Base-by-base conservation (phyloP, 352 stramenopile species). In the Phytophthora citricola region DNA sequence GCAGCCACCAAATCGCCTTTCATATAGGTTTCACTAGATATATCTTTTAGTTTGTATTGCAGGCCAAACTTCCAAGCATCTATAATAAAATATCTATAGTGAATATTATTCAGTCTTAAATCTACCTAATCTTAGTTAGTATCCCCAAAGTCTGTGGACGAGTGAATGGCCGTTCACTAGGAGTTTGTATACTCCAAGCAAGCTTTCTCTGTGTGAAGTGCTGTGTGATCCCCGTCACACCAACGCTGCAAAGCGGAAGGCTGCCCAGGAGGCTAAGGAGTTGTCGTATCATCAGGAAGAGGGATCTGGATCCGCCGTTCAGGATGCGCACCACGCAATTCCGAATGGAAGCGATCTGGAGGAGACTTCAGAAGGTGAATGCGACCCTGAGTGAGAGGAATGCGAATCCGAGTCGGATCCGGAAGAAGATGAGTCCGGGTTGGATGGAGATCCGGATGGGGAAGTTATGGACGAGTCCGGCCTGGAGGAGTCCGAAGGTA, bases 261-360 rank as follows among this genome's bases (percentile, higher is more conserved):
- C 50, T 27, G 50, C 22, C 9, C 20, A 38, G 0, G 50, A 47
- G 9, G 38, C 7, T 14, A 59, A 59, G 39, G 15, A 49, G 26
- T 32, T 40, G 24, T 43, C 51, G 26, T 26, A 7, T 15, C 49
- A 39, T 24, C 17, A 24, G 4, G 34, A 36, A 12, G 17, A 17
- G 34, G n/a, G 4, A 6, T 29, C 48, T 44, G 31, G 7, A 44
- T 9, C 17, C 11, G 31, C n/a, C n/a, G 34, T 57, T 26, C 10
- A 36, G 20, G 49, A 46, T 15, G 49, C 34, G 32, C 49, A 57
- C 49, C 49, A 55, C 24, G 27, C 31, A n/a, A 15, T 2, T 20
- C 31, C 5, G 17, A 9, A 43, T 11, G 29, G 27, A 29, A 17
- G 31, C 27, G 40, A 11, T 20, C 3, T 8, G 4, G 48, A 44